Evolutionary conservation across 1,139 yeast species (phyloP).

Genomic region (Blastobotrys ciferrii): DNA sequence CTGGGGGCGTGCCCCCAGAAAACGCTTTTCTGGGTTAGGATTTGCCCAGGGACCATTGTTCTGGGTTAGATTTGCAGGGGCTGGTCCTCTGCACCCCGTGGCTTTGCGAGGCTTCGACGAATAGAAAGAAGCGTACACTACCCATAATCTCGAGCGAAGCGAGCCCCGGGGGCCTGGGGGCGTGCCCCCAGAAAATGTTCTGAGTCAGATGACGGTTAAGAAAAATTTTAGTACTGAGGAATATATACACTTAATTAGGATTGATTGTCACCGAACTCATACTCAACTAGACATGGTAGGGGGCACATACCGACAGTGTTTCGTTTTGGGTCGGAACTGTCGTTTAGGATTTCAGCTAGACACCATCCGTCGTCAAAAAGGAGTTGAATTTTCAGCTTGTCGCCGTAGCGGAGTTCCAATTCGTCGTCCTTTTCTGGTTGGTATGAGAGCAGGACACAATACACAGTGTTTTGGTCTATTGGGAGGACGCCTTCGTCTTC

Average conservation of each 20-base stretch:
- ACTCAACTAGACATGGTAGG: constrained; percentile 26
- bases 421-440: constrained; percentile 38
- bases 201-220: too few relatives aligned
- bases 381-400: constrained; percentile 33
- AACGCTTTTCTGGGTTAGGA: too few relatives aligned
- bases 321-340: constrained; percentile 16
- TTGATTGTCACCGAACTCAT: background rate
- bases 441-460: constrained; percentile 32
- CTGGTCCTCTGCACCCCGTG: too few relatives aligned
- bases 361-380: constrained; percentile 43
- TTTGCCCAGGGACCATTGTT: too few relatives aligned
- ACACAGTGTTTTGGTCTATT: constrained; percentile 16
- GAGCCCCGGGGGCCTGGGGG: too few relatives aligned
- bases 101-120: too few relatives aligned
- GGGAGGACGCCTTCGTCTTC: background rate
- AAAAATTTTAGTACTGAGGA: too few relatives aligned
- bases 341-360: constrained; percentile 23
- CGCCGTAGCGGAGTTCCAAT: constrained; percentile 34
- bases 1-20: too few relatives aligned
- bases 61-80: too few relatives aligned
- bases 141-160: too few relatives aligned
- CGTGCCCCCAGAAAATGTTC: too few relatives aligned
- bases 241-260: background rate
- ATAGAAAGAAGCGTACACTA: too few relatives aligned
- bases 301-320: constrained; percentile 34